These are phyloP conservation scores for Desmodesmus armatus DNA, from an alignment of 139 green algal genomes.

Conservation along the genomic window DNA sequence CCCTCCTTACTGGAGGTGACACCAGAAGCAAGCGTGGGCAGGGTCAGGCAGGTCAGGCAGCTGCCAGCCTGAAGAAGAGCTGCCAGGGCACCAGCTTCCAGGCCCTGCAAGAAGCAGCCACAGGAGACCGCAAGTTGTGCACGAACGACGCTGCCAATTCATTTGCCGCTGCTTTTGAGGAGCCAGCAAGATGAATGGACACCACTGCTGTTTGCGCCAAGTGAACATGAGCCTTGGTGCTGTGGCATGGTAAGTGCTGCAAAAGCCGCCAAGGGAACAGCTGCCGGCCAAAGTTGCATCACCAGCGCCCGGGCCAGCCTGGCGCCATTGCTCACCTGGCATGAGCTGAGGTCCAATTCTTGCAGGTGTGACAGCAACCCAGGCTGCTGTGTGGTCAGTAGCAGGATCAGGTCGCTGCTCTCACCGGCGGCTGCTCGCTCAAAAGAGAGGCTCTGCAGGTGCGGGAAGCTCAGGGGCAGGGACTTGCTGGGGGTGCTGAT, in stretches of 20 bases:
- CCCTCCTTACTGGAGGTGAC: not conserved
- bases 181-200: too few relatives aligned
- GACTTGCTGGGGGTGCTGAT: not conserved
- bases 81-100: not conserved
- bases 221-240: too few relatives aligned
- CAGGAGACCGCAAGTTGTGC: too few relatives aligned
- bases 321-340: too few relatives aligned
- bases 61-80: constrained; percentile 5
- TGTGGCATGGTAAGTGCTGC: too few relatives aligned
- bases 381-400: constrained; percentile 5
- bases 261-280: too few relatives aligned
- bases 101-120: too few relatives aligned
- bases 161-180: too few relatives aligned
- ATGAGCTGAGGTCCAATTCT: not conserved
- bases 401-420: not conserved
- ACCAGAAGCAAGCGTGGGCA: not conserved
- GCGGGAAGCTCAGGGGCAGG: not conserved
- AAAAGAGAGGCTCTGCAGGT: constrained; percentile 24
- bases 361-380: not conserved
- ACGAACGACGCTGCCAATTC: too few relatives aligned
- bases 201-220: too few relatives aligned
- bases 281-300: too few relatives aligned
- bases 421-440: not conserved
- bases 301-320: too few relatives aligned
- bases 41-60: not conserved